Conservation (phyloP, 192 early-diverging fungal genomes). For the Linderina pennispora region DNA sequence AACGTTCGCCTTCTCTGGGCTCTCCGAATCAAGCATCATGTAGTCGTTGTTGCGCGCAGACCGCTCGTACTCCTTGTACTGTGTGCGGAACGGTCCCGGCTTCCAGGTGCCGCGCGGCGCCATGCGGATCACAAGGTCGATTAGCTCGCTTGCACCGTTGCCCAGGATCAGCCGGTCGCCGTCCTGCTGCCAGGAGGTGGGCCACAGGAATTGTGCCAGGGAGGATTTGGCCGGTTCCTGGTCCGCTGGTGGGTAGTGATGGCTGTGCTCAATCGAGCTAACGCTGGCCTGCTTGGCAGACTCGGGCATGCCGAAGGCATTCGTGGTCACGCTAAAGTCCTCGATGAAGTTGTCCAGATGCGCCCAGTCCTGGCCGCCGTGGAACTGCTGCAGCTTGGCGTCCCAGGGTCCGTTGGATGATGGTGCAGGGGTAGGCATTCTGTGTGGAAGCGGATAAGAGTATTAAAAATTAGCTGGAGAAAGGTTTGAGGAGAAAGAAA, state of each 20-base stretch:
- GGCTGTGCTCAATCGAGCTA: conserved; percentile 58
- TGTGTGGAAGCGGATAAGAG: background rate
- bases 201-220: conserved; percentile 76
- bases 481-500: background rate
- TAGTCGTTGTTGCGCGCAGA: conserved; percentile 72
- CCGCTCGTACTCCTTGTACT: conserved; percentile 90
- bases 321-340: conserved; percentile 90
- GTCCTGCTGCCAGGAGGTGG: conserved; percentile 50
- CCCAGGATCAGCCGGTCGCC: conserved; percentile 68
- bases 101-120: conserved; percentile 77
- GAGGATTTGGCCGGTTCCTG: conserved; percentile 86
- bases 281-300: conserved; percentile 66
- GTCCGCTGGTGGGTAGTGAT: conserved; percentile 88
- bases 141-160: conserved; percentile 87
- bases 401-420: conserved; percentile 58
- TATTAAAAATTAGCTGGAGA: background rate
- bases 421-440: conserved; percentile 5
- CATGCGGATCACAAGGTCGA: conserved; percentile 79
- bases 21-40: conserved; percentile 54
- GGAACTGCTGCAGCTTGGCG: conserved; percentile 81
- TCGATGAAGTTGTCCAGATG: conserved; percentile 84
- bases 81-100: conserved; percentile 73
- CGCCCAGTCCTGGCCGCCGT: conserved; percentile 82
- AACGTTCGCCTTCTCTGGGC: conserved; percentile 58
- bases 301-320: conserved; percentile 75